Evolutionary conservation across 2,329 filamentous ascomycete genomes (phyloP), one percentile per base, ranked within the genome.

Genomic region (Ilyonectria destructans): DNA sequence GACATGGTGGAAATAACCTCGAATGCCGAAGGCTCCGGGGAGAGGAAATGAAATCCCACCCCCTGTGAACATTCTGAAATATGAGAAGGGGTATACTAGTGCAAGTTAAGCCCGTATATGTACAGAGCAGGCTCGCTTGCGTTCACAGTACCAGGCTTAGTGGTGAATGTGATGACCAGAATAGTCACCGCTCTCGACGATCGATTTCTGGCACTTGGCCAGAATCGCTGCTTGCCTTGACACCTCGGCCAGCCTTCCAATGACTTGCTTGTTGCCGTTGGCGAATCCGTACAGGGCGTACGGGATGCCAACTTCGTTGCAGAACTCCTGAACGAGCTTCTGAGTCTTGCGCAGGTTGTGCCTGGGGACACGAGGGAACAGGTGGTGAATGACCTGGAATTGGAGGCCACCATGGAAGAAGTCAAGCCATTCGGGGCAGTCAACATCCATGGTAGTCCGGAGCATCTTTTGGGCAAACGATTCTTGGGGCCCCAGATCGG

Each of bases 381-480:
- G 83, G 78, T 97, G 94, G 77, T 97, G 94, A 58, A 97, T 91
- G 8, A 92, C 94, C 80, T 97, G 94, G 81, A 97, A 97, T 80
- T 97, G 95, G 69, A 97, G 84, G 4, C 94, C 95, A 23, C 94
- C 94, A 74, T 97, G 94, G 80, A 97, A 89, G 78, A 95, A 97
- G 78, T 97, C 94, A 13, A 97, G 85, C 94, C 95, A 97, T 13
- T 88, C 85, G 1, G 94, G 93, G 77, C 94, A 97, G 78, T 96
- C 94, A 23, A 97, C 91, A 71, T 97, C 94, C 94, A 97, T 97
- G 13, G 95, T 97, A 1, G 95, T 97, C 73, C 95, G 91, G 52
- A 97, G 86, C 92, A 97, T 96, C 80, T 92, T 93, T 81, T 97
- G 94, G 1, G 95, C 90, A 80, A 97, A 97, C 0, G 93, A 96